Percentiles rank a stretch among this genome's conserved stretches.
phyloP scores from a whole-genome alignment of 129 eudicot species.

The Centella asiatica region DNA sequence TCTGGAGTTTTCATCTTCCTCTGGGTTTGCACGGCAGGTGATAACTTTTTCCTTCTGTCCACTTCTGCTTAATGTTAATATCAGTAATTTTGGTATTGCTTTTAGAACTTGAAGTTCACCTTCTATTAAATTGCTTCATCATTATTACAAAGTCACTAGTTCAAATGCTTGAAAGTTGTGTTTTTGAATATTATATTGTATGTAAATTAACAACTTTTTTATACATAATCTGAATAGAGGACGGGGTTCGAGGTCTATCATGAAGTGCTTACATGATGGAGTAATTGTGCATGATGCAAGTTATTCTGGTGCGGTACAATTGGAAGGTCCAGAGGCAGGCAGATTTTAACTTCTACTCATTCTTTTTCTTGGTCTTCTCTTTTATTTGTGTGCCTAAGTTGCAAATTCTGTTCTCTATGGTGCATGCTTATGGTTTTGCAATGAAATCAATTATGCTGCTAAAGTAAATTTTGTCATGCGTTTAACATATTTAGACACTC shows the following conservation, averaged over 20 bases:
- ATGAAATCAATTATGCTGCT: no score
- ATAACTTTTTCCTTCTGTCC: neutral
- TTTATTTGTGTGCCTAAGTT: neutral
- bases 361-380: neutral
- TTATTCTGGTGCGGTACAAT: conserved; percentile 60
- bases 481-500: no score
- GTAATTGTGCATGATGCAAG: conserved; percentile 87
- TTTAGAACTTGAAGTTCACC: neutral
- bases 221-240: conserved; percentile 45
- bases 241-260: conserved; percentile 83
- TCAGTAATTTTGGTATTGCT: neutral
- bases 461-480: no score
- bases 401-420: neutral
- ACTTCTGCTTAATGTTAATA: neutral
- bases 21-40: conserved; percentile 86
- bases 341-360: conserved; percentile 8
- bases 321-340: conserved; percentile 86
- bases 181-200: neutral
- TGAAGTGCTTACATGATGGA: conserved; percentile 64
- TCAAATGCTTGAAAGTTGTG: neutral
- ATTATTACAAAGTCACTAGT: neutral
- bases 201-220: neutral
- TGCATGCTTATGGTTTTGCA: neutral
- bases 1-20: conserved; percentile 77
- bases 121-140: neutral